Percentiles rank a stretch among this genome's conserved stretches.
These are phyloP conservation scores for Marasmius sp. DNA, from an alignment of 1,284 basidiomycete species.

Conservation along the genomic window DNA sequence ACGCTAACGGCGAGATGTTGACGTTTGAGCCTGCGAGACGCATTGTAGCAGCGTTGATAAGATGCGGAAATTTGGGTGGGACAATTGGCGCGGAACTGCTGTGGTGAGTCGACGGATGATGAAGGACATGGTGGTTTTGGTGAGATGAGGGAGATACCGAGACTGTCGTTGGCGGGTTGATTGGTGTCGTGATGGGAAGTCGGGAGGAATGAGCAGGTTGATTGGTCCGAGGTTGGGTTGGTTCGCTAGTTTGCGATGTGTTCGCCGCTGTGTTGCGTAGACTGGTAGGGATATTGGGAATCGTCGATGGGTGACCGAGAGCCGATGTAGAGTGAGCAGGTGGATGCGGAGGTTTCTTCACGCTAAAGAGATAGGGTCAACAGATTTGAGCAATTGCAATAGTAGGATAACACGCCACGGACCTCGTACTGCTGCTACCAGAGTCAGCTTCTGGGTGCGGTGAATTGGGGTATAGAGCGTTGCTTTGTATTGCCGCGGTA, in stretches of 20 bases:
- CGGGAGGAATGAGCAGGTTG: conserved; percentile 30
- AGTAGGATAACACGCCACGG: background rate
- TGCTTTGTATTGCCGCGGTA: conserved; percentile 12
- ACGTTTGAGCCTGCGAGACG: conserved; percentile 78
- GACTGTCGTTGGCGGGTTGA: background rate
- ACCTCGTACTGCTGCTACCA: background rate
- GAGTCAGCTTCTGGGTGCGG: background rate
- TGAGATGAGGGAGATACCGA: background rate
- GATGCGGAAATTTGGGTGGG: conserved; percentile 7
- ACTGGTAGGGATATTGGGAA: background rate
- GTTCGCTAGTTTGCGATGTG: conserved; percentile 20
- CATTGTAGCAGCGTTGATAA: conserved; percentile 66
- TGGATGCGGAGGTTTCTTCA: background rate
- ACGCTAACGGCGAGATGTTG: conserved; percentile 73
- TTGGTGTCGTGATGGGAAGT: background rate
- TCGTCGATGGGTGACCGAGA: background rate
- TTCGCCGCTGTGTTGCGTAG: background rate
- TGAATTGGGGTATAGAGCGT: conserved; percentile 11
- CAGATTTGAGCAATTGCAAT: no score
- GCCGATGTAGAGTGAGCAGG: conserved; percentile 4
- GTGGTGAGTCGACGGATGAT: background rate
- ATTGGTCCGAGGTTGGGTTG: conserved; percentile 69
- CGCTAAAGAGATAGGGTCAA: background rate
- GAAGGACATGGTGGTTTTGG: background rate
- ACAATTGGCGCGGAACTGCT: background rate